These are phyloP conservation scores for Puccinia triticina DNA, from an alignment of 1,284 basidiomycete species.

Conservation along the genomic window DNA sequence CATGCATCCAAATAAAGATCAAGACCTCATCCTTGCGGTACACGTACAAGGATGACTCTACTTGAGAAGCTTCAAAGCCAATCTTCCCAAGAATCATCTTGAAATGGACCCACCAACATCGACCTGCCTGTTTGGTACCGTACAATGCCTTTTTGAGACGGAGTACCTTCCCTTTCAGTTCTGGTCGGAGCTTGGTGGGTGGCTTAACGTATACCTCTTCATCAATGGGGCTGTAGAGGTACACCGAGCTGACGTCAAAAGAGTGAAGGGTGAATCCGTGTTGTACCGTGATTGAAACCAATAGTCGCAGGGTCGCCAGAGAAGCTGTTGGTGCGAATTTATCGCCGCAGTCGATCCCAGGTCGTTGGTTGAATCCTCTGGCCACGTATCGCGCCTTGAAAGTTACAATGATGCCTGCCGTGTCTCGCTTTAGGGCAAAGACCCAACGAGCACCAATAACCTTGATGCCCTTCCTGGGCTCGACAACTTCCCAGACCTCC, in stretches of 20 bases:
- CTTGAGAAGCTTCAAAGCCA: background rate
- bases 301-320: background rate
- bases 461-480: background rate
- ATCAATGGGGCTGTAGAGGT: slow-evolving; percentile 35
- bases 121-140: slow-evolving; percentile 30
- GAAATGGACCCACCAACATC: slow-evolving; percentile 28
- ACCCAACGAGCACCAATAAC: slow-evolving; percentile 18
- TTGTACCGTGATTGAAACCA: background rate
- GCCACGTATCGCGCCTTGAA: slow-evolving; percentile 31
- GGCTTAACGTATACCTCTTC: slow-evolving; percentile 23
- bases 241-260: slow-evolving; percentile 39
- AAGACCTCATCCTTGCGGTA: background rate
- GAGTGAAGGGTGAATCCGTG: background rate
- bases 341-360: background rate
- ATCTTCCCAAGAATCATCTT: background rate
- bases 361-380: slow-evolving; percentile 11
- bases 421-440: slow-evolving; percentile 11
- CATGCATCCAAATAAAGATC: slow-evolving; percentile 24
- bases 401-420: background rate
- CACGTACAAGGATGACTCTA: background rate
- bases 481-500: slow-evolving; percentile 6
- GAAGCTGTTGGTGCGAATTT: slow-evolving; percentile 11
- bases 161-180: background rate
- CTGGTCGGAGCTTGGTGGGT: background rate
- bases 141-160: slow-evolving; percentile 13